phyloP scores from a whole-genome alignment of 2,329 filamentous ascomycete species.

The Diplodia scrobiculata region DNA sequence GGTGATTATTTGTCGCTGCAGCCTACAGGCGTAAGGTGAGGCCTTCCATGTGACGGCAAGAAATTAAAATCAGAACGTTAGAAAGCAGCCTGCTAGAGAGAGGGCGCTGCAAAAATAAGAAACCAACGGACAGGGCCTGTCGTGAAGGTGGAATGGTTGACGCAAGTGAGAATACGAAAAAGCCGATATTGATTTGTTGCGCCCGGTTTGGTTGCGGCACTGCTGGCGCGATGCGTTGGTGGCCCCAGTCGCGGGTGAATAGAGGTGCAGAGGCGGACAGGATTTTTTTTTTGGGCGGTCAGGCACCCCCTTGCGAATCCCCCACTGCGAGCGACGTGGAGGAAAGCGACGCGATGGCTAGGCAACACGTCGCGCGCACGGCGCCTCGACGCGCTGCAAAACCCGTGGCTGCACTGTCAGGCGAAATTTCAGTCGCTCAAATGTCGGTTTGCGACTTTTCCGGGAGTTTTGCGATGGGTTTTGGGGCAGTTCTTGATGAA shows the following conservation, averaged over 20 bases:
- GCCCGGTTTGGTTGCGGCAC: neutral
- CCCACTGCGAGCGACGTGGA: constrained; percentile 27
- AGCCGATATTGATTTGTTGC: neutral
- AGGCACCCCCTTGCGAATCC: constrained; percentile 28
- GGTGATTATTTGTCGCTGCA: constrained; percentile 9
- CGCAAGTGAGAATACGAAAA: neutral
- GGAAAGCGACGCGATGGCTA: constrained; percentile 5
- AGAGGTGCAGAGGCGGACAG: constrained; percentile 10
- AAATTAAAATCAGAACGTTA: constrained; percentile 1
- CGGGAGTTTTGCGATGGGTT: constrained; percentile 27
- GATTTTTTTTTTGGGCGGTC: constrained; percentile 15
- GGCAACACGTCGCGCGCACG: constrained; percentile 22
- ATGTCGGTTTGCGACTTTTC: constrained; percentile 12
- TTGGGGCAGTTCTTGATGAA: constrained; percentile 28
- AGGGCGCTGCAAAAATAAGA: constrained; percentile 1
- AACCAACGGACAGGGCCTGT: constrained; percentile 2
- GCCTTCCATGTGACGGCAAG: constrained; percentile 28
- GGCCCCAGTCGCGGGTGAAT: constrained; percentile 11
- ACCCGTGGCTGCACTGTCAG: neutral
- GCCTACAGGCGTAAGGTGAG: constrained; percentile 18
- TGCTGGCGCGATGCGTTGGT: constrained; percentile 10
- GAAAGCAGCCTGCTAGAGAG: constrained; percentile 4
- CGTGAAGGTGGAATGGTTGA: neutral
- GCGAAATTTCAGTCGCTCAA: constrained; percentile 16
- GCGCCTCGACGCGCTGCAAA: constrained; percentile 25